Evolutionary conservation across 768 basidiomycete species (phyloP), one percentile per base, ranked within the genome.

Genomic region (Pisolithus marmoratus): DNA sequence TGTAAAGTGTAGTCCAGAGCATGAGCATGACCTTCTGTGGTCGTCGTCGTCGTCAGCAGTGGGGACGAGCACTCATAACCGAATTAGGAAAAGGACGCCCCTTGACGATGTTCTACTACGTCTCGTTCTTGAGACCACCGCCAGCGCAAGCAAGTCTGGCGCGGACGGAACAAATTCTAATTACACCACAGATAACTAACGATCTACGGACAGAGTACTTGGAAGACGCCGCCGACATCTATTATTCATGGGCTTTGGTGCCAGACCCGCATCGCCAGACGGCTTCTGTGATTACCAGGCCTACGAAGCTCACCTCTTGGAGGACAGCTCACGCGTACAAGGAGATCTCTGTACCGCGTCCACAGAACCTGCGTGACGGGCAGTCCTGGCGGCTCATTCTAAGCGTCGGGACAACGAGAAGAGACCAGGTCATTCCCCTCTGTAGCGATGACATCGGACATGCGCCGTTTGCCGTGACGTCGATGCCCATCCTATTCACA

Each of bases 121-220:
- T 94, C 38, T 94, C 89, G 24, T 94, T 94, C 65, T 81, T 94
- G 15, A 85, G 90, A 42, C 90, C 93, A 11, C 94, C 91, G 4
- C 89, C 91, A 3, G 58, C 70, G 4, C 76, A 77, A 46, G 72
- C 74, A 0, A 63, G 73, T 7, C 69, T 75, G 2, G 65, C 71
- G 9, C 70, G 70, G 0, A 59, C 64, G 1, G 58, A 63, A 17
- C 52, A 52, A 4, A 68, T 94, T 46, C 66, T 72, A 12, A 78
- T 94, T 48, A 90, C 84, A 2, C 90, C 90, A 1, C 92, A 94
- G 65, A 81, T 96, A 54, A 82, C 85, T 27, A 95, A 96, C 65
- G 94, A 95, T 59, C 77, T 95, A 22, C 80, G 94, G 29, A 95
- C 94, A 31, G 92, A 94, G 63, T 70, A 75, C 1, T 81, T 75